phyloP scores from a whole-genome alignment of 352 stramenopile species.

The Globisporangium spinosum region DNA sequence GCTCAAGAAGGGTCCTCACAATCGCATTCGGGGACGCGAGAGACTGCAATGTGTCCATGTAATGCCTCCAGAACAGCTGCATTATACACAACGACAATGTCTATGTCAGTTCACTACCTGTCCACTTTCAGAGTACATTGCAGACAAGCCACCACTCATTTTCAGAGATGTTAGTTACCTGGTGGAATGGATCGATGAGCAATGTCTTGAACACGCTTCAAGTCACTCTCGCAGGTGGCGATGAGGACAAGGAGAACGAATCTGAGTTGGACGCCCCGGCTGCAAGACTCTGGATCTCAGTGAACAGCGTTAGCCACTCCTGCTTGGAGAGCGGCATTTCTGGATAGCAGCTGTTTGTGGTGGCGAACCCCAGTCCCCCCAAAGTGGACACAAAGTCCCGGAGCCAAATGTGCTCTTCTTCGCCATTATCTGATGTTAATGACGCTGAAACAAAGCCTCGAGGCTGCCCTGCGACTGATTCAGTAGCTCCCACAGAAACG shows the following conservation, averaged over 20 bases:
- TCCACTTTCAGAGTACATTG: background rate
- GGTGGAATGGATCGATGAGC: slow-evolving; percentile 40
- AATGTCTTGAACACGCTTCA: slow-evolving; percentile 32
- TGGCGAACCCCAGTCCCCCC: slow-evolving; percentile 20
- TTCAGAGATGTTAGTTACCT: slow-evolving; percentile 21
- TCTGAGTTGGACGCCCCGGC: background rate
- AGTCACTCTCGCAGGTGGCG: slow-evolving; percentile 9
- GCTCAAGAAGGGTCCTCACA: background rate
- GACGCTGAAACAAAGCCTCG: slow-evolving; percentile 15
- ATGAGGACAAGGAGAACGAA: background rate
- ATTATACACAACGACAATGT: background rate
- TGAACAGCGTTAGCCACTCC: slow-evolving; percentile 38
- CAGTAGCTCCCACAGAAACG: slow-evolving; percentile 26
- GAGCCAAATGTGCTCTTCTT: slow-evolving; percentile 6
- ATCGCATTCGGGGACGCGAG: background rate
- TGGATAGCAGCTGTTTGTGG: background rate
- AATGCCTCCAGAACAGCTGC: slow-evolving; percentile 20
- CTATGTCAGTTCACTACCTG: background rate
- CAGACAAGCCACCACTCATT: background rate
- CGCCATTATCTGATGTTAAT: background rate
- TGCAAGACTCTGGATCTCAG: slow-evolving; percentile 27
- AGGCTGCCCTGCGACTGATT: slow-evolving; percentile 16
- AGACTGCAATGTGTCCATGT: slow-evolving; percentile 5
- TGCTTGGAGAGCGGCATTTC: slow-evolving; percentile 23
- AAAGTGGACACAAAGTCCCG: slow-evolving; percentile 17